phyloP scores from a whole-genome alignment of 768 basidiomycete species.

The Crepidotus variabilis region DNA sequence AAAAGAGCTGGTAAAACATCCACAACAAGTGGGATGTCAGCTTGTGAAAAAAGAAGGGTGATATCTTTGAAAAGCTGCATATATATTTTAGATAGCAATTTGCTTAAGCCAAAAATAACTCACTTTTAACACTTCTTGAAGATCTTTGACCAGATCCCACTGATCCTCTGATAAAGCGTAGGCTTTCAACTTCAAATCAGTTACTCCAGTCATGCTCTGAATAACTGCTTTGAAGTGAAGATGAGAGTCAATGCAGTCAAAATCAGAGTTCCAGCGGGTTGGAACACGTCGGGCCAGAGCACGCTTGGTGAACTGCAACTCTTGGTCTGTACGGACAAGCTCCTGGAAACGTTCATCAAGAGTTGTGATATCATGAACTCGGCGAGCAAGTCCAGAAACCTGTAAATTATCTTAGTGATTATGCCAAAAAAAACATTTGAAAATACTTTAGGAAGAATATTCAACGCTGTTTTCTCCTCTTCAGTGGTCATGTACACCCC shows the following conservation, averaged over 20 bases:
- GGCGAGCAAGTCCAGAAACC: slow-evolving; percentile 17
- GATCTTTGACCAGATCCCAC: slow-evolving; percentile 22
- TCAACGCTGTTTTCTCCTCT: slow-evolving; percentile 12
- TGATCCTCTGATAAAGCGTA: slow-evolving; percentile 18
- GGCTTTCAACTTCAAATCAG: slow-evolving; percentile 10
- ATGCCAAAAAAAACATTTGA: background rate
- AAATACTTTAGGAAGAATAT: slow-evolving; percentile 16
- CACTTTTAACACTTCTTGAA: slow-evolving; percentile 21
- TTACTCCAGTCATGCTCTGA: slow-evolving; percentile 15
- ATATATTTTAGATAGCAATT: background rate
- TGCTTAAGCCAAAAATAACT: background rate
- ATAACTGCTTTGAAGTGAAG: slow-evolving; percentile 19
- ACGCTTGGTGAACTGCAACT: slow-evolving; percentile 10
- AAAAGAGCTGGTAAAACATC: slow-evolving; percentile 9
- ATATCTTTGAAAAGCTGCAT: slow-evolving; percentile 20
- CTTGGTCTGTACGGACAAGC: slow-evolving; percentile 13
- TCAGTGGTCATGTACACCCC: slow-evolving; percentile 2
- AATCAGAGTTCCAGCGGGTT: slow-evolving; percentile 28
- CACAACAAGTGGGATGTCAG: slow-evolving; percentile 17
- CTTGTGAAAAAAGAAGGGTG: slow-evolving; percentile 21
- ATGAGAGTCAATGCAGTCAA: slow-evolving; percentile 22
- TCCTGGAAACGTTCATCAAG: slow-evolving; percentile 21
- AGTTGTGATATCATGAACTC: slow-evolving; percentile 19
- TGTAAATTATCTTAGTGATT: slow-evolving; percentile 1
- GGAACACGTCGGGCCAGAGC: no score